phyloP scores from a whole-genome alignment of 805 yeast species.

The Spathaspora boniae region DNA sequence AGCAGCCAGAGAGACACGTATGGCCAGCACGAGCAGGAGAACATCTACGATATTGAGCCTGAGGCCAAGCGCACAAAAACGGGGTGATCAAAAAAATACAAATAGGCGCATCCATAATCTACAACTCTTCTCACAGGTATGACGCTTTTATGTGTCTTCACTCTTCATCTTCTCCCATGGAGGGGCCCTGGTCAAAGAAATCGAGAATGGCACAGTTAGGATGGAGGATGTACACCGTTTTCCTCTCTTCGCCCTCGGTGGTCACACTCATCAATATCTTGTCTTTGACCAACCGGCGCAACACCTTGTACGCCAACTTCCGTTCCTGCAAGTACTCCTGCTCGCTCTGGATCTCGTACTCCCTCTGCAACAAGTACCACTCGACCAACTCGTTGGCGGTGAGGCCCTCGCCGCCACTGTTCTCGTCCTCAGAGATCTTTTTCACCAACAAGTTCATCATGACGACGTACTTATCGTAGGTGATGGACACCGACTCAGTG shows the following conservation, averaged over 20 bases:
- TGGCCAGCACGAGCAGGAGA: no score
- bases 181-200: slow-evolving; percentile 43
- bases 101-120: no score
- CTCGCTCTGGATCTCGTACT: slow-evolving; percentile 66
- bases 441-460: slow-evolving; percentile 80
- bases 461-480: slow-evolving; percentile 82
- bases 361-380: slow-evolving; percentile 75
- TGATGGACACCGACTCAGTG: slow-evolving; percentile 48
- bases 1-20: no score
- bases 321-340: slow-evolving; percentile 69
- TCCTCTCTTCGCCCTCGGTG: slow-evolving; percentile 21
- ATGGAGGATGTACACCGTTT: slow-evolving; percentile 48
- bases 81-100: no score
- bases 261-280: slow-evolving; percentile 65
- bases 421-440: slow-evolving; percentile 54
- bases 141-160: no score
- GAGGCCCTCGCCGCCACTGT: slow-evolving; percentile 54
- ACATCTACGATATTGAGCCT: no score
- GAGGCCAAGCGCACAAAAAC: no score
- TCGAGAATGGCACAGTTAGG: slow-evolving; percentile 84
- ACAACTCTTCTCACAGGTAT: no score
- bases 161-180: slow-evolving; percentile 8
- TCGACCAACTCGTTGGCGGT: slow-evolving; percentile 68
- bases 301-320: slow-evolving; percentile 70
- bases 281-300: slow-evolving; percentile 80